A percentile compares a stretch with the other conserved stretches of the same genome.
phyloP scores from a whole-genome alignment of 805 yeast species.

The Kuraishia molischiana region DNA sequence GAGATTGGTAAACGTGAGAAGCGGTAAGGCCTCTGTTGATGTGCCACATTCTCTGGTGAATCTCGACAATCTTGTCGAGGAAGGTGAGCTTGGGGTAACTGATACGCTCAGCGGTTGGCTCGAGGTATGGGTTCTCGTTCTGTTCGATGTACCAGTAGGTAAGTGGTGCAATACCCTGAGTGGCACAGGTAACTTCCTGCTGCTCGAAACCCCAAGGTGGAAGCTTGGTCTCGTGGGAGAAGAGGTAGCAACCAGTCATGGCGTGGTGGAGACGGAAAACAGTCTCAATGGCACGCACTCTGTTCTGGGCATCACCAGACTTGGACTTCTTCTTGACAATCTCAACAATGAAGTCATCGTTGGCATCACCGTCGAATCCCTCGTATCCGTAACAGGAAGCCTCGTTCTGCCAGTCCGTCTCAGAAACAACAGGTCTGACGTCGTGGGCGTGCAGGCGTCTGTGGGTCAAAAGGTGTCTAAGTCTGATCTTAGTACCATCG shows the following conservation, averaged over 20 bases:
- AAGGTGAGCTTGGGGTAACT: conserved; percentile 46
- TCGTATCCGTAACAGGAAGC: conserved; percentile 68
- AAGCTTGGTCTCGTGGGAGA: conserved; percentile 64
- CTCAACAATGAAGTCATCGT: conserved; percentile 74
- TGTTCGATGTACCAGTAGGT: conserved; percentile 69
- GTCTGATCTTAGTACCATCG: conserved; percentile 64
- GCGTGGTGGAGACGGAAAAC: conserved; percentile 71
- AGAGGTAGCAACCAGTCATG: conserved; percentile 67
- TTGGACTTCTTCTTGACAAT: conserved; percentile 46
- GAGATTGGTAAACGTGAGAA: conserved; percentile 63
- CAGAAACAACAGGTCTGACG: conserved; percentile 68
- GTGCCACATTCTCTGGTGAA: conserved; percentile 70
- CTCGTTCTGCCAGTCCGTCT: conserved; percentile 79
- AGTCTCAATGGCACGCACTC: conserved; percentile 57
- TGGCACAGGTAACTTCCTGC: conserved; percentile 77
- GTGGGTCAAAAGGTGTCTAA: conserved; percentile 45
- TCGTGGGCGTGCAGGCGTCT: conserved; percentile 79
- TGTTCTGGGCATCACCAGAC: conserved; percentile 40
- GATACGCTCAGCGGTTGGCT: conserved; percentile 32
- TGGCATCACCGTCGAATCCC: conserved; percentile 74
- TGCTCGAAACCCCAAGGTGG: conserved; percentile 83
- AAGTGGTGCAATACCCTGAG: conserved; percentile 51
- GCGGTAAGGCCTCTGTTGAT: conserved; percentile 61
- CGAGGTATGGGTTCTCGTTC: conserved; percentile 41
- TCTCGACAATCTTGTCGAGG: conserved; percentile 51